Percentiles rank a stretch among this genome's conserved stretches.
These are phyloP conservation scores for Leccinum insolens DNA, from an alignment of 1,284 basidiomycete species.

Conservation along the genomic window DNA sequence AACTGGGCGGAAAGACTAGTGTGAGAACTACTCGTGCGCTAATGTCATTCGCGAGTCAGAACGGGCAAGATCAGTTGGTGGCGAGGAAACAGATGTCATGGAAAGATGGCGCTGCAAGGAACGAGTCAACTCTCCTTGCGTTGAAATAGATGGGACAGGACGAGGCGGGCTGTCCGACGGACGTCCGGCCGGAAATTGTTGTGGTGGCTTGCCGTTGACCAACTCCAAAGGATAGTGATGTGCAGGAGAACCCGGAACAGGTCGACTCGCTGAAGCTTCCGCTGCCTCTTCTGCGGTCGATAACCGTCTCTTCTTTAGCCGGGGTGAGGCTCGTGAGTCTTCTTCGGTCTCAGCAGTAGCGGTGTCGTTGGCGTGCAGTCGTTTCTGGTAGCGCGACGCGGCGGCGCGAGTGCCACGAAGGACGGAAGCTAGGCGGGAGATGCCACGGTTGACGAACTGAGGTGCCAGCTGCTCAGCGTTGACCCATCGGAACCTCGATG, in stretches of 20 bases:
- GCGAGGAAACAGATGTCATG: conserved; percentile 25
- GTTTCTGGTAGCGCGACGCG: conserved; percentile 25
- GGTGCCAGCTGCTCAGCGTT: conserved; percentile 35
- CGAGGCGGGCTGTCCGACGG: conserved; percentile 12
- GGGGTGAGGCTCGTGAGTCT: conserved; percentile 21
- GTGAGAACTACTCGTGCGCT: conserved; percentile 19
- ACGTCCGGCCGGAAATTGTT: conserved; percentile 32
- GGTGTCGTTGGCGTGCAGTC: conserved; percentile 16
- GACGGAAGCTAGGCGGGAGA: conserved; percentile 24
- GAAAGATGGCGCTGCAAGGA: conserved; percentile 34
- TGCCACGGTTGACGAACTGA: conserved; percentile 29
- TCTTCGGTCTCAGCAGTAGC: conserved; percentile 12
- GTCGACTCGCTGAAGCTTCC: conserved; percentile 5
- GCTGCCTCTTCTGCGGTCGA: conserved; percentile 7
- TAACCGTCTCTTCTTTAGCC: conserved; percentile 32
- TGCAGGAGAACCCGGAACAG: conserved; percentile 3
- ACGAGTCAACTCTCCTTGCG: conserved; percentile 23
- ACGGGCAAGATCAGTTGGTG: conserved; percentile 9
- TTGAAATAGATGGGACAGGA: conserved; percentile 3
- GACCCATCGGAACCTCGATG: conserved; percentile 34
- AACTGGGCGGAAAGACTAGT: background rate
- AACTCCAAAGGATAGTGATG: conserved; percentile 20
- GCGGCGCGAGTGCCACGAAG: conserved; percentile 16
- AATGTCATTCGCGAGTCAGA: conserved; percentile 31
- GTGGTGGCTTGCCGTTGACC: conserved; percentile 34